Conservation (phyloP, 306 rosid genomes). For the Vigna reflexopilosa region DNA sequence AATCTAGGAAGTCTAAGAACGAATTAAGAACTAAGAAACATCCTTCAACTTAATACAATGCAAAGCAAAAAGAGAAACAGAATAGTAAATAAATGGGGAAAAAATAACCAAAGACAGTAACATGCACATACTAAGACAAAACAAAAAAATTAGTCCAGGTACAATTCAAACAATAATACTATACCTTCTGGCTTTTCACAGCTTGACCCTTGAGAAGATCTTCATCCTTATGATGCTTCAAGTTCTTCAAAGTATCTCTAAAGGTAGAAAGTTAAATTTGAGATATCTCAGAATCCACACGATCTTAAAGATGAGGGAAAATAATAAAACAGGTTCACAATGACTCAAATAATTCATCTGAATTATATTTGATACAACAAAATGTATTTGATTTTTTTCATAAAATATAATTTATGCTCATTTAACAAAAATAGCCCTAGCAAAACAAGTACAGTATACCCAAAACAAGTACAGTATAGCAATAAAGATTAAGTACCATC, state of each 20-base stretch:
- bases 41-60: conserved; percentile 9
- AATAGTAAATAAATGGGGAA: conserved; percentile 12
- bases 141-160: background rate
- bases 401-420: conserved; percentile 6
- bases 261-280: conserved; percentile 28
- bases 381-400: background rate
- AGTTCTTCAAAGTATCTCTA: conserved; percentile 73
- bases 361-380: background rate
- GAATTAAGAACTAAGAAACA: conserved; percentile 6
- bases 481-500: conserved; percentile 21
- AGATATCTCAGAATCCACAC: conserved; percentile 30
- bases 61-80: conserved; percentile 15
- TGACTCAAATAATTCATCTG: background rate
- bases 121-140: background rate
- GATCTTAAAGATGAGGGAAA: conserved; percentile 17
- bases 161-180: conserved; percentile 28
- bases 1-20: conserved; percentile 18
- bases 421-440: background rate
- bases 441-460: conserved; percentile 15
- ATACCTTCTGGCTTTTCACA: conserved; percentile 86
- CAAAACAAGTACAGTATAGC: conserved; percentile 25
- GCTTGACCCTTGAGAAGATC: conserved; percentile 91
- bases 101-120: background rate
- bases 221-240: conserved; percentile 83
- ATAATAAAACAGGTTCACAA: background rate